phyloP scores from a whole-genome alignment of 1,139 yeast genomes.

The Pichia cactophila region DNA sequence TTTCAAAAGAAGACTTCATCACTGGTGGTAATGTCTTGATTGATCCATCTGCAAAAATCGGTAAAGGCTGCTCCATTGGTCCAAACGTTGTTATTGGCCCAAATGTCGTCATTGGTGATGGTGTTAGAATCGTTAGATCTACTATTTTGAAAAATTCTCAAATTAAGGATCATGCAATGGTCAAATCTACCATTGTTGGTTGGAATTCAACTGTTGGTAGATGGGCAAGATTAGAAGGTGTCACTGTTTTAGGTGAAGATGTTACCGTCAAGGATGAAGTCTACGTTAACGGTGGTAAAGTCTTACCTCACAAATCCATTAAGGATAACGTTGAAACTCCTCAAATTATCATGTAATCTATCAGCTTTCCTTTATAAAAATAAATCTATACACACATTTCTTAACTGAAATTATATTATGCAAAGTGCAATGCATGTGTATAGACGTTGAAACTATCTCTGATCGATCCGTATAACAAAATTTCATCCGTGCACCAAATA shows the following conservation, averaged over 20 bases:
- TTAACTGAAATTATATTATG: background rate
- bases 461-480: no score
- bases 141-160: conserved; percentile 86
- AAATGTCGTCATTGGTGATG: conserved; percentile 91
- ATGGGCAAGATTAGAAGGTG: conserved; percentile 99
- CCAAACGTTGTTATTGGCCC: conserved; percentile 99
- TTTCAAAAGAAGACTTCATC: conserved; percentile 61
- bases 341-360: conserved; percentile 81
- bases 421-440: no score
- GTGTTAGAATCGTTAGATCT: conserved; percentile 96
- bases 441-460: no score
- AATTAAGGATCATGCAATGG: conserved; percentile 97
- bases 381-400: background rate
- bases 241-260: conserved; percentile 97
- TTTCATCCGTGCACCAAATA: background rate
- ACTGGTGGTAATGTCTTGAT: conserved; percentile 92
- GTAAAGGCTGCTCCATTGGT: conserved; percentile 91
- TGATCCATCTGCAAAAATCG: conserved; percentile 92
- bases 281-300: conserved; percentile 98
- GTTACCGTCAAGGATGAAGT: conserved; percentile 97
- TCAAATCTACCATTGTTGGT: conserved; percentile 95
- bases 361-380: background rate
- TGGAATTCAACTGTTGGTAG: conserved; percentile 98
- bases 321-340: conserved; percentile 95
- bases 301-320: conserved; percentile 96